Base-by-base conservation (phyloP, 768 basidiomycete genomes). In the Amanita exitialis region DNA sequence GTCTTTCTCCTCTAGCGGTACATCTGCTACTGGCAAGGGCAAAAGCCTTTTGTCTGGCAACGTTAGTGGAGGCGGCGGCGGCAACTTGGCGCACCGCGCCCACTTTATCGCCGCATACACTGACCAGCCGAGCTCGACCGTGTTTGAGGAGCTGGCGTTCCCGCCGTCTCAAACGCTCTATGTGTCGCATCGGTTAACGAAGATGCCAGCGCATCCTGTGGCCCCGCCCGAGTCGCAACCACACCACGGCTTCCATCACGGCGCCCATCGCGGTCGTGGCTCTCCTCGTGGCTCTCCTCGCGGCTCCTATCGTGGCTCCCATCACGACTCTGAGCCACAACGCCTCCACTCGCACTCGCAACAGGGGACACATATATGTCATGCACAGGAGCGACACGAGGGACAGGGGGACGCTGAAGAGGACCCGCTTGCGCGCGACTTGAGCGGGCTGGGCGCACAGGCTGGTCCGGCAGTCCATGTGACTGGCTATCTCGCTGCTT, bases 401-500 rank as follows among this genome's bases (percentile, higher is more conserved):
- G 2, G 10, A 10, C 30, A 30, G 9, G 10, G 3, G 30, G 12
- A 10, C 30, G 30, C 10, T 12, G 32, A 32, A 4, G 32, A 32
- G 10, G 32, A 32, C 32, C 32, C 13, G 1, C 13, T 32, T 3
- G 32, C 2, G 32, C 32, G 28, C 4, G 21, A 20, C 25, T n/a
- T 6, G 38, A 9, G 7, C 1, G 13, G 15, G 21, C 38, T 49
- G 5, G 49, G 49, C 9, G 27, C 49, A 2, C 38, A 42, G 8
- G 57, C 58, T 12, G 61, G 59, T 20, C 30, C 54, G 6, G 69
- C 69, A 36, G 61, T 56, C 20, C 58, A 62, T 37, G 57, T 73
- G 43, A 59, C 56, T 25, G 68, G 69, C 30, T 62, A 69, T 15
- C 63, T 75, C 32, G 65, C 70, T 7, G 69, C 73, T 5, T 76